Conservation (phyloP, 1,139 yeast genomes). For the Eremothecium gossypii region DNA sequence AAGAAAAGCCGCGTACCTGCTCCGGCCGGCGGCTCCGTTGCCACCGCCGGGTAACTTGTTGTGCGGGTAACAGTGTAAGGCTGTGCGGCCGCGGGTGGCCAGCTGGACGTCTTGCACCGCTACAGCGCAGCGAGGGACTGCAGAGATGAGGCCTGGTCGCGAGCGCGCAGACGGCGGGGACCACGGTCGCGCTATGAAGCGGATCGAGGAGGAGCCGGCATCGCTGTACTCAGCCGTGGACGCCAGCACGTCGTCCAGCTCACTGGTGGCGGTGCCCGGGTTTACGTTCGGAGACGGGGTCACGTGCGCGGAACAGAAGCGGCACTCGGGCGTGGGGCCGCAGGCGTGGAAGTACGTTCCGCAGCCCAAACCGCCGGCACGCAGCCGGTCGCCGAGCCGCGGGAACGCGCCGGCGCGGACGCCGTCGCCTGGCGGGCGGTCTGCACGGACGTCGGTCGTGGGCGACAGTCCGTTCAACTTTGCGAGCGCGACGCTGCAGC, state of each 20-base stretch:
- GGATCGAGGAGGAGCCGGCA: constrained; percentile 6
- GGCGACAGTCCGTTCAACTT: constrained; percentile 42
- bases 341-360: constrained; percentile 32
- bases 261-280: constrained; percentile 25
- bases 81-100: too few species aligned
- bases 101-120: too few species aligned
- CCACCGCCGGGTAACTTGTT: too few species aligned
- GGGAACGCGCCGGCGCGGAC: constrained; percentile 18
- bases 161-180: too few species aligned
- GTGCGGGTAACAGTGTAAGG: too few species aligned
- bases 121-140: too few species aligned
- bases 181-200: too few species aligned
- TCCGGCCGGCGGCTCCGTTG: too few species aligned
- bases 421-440: constrained; percentile 33
- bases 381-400: constrained; percentile 34
- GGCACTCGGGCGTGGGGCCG: constrained; percentile 7
- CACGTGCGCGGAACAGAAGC: background rate
- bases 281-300: constrained; percentile 25
- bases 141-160: too few species aligned
- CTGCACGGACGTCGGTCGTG: constrained; percentile 15
- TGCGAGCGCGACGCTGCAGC: constrained; percentile 35
- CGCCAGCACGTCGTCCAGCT: constrained; percentile 28
- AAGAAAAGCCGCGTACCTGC: too few species aligned
- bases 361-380: constrained; percentile 32
- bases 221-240: constrained; percentile 22